Evolutionary conservation across 306 rosid species (phyloP).

Genomic region (Dalbergia cultrata): DNA sequence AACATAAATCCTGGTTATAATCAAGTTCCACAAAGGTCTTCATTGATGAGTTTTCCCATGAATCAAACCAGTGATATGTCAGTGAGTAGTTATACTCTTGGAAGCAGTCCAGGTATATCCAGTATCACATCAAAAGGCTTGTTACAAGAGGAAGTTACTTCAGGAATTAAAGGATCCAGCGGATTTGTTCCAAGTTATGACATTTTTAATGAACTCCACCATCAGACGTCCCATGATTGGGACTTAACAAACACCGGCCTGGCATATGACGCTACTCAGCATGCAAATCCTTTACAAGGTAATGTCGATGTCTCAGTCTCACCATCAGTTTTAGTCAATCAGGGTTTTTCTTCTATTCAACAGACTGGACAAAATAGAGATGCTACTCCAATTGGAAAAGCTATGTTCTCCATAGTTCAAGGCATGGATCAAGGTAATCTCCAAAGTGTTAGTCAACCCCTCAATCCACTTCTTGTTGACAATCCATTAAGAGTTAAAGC

Average conservation of each 20-base stretch:
- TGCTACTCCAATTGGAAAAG: conserved; percentile 57
- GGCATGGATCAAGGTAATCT: conserved; percentile 55
- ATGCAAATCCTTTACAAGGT: conserved; percentile 62
- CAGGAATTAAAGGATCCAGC: conserved; percentile 58
- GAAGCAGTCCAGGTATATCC: conserved; percentile 64
- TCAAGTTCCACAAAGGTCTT: conserved; percentile 62
- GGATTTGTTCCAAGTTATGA: conserved; percentile 68
- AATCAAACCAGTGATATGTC: conserved; percentile 68
- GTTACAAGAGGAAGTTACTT: conserved; percentile 62
- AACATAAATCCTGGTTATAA: conserved; percentile 64
- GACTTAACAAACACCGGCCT: conserved; percentile 64
- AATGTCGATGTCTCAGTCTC: conserved; percentile 63
- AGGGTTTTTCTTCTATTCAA: conserved; percentile 71
- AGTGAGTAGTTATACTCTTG: conserved; percentile 68
- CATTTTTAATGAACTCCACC: conserved; percentile 72
- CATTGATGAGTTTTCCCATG: conserved; percentile 73
- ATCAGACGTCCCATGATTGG: conserved; percentile 83
- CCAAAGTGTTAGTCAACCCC: conserved; percentile 61
- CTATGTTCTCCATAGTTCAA: conserved; percentile 58
- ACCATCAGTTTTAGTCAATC: conserved; percentile 70
- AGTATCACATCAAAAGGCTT: conserved; percentile 58
- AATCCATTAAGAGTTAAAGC: conserved; percentile 66
- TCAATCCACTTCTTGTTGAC: conserved; percentile 54
- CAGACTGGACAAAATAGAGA: conserved; percentile 58
- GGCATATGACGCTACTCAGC: conserved; percentile 70